phyloP scores from a whole-genome alignment of 2,329 filamentous ascomycete species.

The Arthrobotrys entomopaga region DNA sequence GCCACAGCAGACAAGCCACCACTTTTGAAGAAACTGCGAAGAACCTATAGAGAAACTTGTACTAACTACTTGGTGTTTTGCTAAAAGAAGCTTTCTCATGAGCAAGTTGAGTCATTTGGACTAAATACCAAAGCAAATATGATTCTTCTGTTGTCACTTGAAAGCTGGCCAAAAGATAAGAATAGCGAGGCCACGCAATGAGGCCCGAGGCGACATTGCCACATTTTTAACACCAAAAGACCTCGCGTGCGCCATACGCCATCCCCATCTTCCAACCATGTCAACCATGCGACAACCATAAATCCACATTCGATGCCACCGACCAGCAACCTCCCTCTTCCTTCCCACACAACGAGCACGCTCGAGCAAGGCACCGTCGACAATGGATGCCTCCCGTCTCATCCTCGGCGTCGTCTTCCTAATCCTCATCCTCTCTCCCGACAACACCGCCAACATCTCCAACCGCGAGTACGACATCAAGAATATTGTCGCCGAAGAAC shows the following conservation, averaged over 20 bases:
- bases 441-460: slow-evolving; percentile 56
- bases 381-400: slow-evolving; percentile 51
- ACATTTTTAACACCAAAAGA: background rate
- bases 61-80: too few relatives aligned
- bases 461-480: slow-evolving; percentile 56
- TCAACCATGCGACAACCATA: too few relatives aligned
- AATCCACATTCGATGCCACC: background rate
- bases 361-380: background rate
- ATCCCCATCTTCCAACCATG: background rate
- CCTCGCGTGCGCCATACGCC: background rate
- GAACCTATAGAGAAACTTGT: too few relatives aligned
- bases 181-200: too few relatives aligned
- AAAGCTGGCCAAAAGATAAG: too few relatives aligned
- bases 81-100: too few relatives aligned
- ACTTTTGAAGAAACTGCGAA: too few relatives aligned
- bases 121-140: too few relatives aligned
- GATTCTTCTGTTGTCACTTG: too few relatives aligned
- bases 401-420: slow-evolving; percentile 57
- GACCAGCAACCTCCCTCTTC: background rate
- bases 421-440: slow-evolving; percentile 58
- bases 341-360: background rate
- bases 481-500: slow-evolving; percentile 56
- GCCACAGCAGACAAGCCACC: too few relatives aligned
- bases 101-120: too few relatives aligned
- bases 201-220: too few relatives aligned